Conservation (phyloP, 1,284 basidiomycete genomes). For the Thelephora terrestris region DNA sequence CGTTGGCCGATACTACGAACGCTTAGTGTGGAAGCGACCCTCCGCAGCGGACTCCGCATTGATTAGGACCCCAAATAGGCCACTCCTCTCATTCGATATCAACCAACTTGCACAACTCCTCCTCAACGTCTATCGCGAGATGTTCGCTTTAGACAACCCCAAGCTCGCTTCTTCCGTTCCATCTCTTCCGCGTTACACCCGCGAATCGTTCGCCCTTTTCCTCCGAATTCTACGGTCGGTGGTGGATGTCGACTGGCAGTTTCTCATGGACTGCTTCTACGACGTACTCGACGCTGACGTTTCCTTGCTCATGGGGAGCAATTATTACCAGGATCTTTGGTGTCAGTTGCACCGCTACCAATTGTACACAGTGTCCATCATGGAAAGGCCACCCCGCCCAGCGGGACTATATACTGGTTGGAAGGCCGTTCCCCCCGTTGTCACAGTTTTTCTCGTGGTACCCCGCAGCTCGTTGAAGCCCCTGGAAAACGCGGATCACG, state of each 20-base stretch:
- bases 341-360: slow-evolving; percentile 24
- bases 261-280: slow-evolving; percentile 22
- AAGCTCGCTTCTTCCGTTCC: slow-evolving; percentile 14
- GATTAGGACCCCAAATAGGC: neutral
- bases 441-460: slow-evolving; percentile 25
- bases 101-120: slow-evolving; percentile 30
- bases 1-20: slow-evolving; percentile 29
- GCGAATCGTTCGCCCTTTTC: slow-evolving; percentile 33
- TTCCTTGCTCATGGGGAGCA: slow-evolving; percentile 20
- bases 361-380: slow-evolving; percentile 16
- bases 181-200: slow-evolving; percentile 30
- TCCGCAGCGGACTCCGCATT: slow-evolving; percentile 17
- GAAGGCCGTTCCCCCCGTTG: slow-evolving; percentile 21
- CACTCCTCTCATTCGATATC: slow-evolving; percentile 18
- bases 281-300: slow-evolving; percentile 16
- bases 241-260: slow-evolving; percentile 18
- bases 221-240: slow-evolving; percentile 27
- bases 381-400: slow-evolving; percentile 13
- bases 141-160: slow-evolving; percentile 34
- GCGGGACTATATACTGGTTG: slow-evolving; percentile 26
- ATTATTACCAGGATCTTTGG: slow-evolving; percentile 26
- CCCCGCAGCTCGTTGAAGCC: slow-evolving; percentile 22
- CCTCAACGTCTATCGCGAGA: slow-evolving; percentile 33
- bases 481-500: slow-evolving; percentile 10
- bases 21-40: slow-evolving; percentile 32